phyloP scores from a whole-genome alignment of 2,329 filamentous ascomycete genomes.

The Ascochyta viciae-villosae region DNA sequence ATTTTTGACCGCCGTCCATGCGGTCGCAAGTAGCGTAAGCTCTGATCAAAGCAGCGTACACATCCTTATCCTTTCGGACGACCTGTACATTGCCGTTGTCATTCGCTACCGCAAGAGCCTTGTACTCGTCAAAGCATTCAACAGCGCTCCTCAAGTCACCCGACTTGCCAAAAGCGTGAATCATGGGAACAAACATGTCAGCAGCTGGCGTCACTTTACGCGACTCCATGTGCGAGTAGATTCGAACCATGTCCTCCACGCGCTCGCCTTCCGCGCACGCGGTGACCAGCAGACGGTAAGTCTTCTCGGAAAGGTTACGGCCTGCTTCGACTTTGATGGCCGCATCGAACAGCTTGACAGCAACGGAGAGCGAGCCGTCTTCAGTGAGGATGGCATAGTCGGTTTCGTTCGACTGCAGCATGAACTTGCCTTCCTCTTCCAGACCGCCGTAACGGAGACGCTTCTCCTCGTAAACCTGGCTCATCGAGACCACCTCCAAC shows the following conservation, averaged over 20 bases:
- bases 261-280: slow-evolving; percentile 85
- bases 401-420: slow-evolving; percentile 85
- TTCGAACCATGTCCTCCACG: slow-evolving; percentile 85
- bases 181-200: slow-evolving; percentile 89
- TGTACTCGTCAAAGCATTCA: slow-evolving; percentile 96
- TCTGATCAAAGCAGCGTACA: slow-evolving; percentile 91
- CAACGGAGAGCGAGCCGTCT: slow-evolving; percentile 85
- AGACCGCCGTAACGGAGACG: slow-evolving; percentile 84
- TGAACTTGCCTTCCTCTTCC: slow-evolving; percentile 83
- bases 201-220: slow-evolving; percentile 76
- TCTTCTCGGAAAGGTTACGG: slow-evolving; percentile 75
- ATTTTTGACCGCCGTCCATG: slow-evolving; percentile 80
- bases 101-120: slow-evolving; percentile 82
- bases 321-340: slow-evolving; percentile 69
- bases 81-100: slow-evolving; percentile 74
- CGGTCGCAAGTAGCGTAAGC: slow-evolving; percentile 86
- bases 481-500: slow-evolving; percentile 76
- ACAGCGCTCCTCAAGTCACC: slow-evolving; percentile 88
- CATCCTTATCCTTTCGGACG: slow-evolving; percentile 77
- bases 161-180: slow-evolving; percentile 83
- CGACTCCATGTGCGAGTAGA: slow-evolving; percentile 91
- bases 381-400: slow-evolving; percentile 86
- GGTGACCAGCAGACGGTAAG: slow-evolving; percentile 84
- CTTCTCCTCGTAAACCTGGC: slow-evolving; percentile 78
- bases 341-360: slow-evolving; percentile 82